A percentile compares a stretch with the other conserved stretches of the same genome.
phyloP scores from a whole-genome alignment of 106 monocot genomes.

The Ottelia alismoides region DNA sequence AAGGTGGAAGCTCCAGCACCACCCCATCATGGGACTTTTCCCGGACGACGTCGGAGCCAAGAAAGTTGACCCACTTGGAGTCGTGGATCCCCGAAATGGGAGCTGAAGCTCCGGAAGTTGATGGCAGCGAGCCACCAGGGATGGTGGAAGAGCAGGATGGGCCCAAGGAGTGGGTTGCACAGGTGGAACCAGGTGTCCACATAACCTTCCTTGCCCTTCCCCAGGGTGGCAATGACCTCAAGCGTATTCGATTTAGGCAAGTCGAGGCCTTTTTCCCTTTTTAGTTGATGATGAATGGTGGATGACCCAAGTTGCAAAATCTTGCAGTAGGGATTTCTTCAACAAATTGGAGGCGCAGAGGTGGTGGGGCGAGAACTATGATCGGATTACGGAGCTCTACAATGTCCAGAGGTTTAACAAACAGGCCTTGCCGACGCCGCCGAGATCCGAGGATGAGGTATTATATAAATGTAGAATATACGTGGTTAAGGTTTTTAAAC shows the following conservation, averaged over 20 bases:
- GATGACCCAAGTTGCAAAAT: no score
- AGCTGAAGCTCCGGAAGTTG: conserved; percentile 39
- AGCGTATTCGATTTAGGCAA: conserved; percentile 82
- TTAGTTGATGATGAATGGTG: no score
- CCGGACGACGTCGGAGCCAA: background rate
- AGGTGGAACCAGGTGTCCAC: conserved; percentile 87
- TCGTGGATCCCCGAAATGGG: conserved; percentile 5
- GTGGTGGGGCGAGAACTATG: conserved; percentile 96
- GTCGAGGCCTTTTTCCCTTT: no score
- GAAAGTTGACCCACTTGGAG: background rate
- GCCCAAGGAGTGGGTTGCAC: conserved; percentile 78
- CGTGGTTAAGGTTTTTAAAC: no score
- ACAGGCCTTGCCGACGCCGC: conserved; percentile 48
- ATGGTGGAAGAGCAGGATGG: conserved; percentile 27
- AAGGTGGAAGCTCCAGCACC: conserved; percentile 31
- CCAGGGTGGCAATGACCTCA: conserved; percentile 72
- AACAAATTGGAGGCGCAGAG: conserved; percentile 94
- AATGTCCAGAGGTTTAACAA: conserved; percentile 79
- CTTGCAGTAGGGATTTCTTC: conserved; percentile 91
- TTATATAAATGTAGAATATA: no score
- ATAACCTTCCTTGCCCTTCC: conserved; percentile 73
- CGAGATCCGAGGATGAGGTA: conserved; percentile 47
- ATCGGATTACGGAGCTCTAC: conserved; percentile 73
- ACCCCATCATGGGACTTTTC: conserved; percentile 74
- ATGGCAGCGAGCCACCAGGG: conserved; percentile 15